phyloP scores from a whole-genome alignment of 768 basidiomycete genomes.

The Podaxis sp. region DNA sequence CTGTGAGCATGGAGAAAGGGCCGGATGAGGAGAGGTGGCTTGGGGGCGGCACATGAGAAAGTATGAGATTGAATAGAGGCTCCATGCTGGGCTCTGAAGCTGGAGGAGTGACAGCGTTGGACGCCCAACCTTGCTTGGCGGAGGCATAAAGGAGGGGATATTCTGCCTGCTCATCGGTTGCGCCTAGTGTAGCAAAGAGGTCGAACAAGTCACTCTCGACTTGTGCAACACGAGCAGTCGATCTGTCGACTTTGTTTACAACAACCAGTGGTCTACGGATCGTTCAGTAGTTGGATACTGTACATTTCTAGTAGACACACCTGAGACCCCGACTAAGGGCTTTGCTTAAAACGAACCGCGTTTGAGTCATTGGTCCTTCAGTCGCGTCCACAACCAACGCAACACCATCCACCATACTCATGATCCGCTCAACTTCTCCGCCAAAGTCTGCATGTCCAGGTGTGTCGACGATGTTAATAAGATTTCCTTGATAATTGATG shows the following conservation, averaged over 20 bases:
- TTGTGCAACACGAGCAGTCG: conserved; percentile 41
- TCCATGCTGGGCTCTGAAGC: conserved; percentile 33
- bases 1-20: conserved; percentile 53
- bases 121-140: conserved; percentile 52
- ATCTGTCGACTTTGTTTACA: conserved; percentile 49
- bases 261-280: conserved; percentile 43
- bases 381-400: conserved; percentile 61
- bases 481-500: conserved; percentile 45
- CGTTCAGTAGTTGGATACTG: not conserved
- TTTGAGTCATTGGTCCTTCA: conserved; percentile 64
- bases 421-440: conserved; percentile 59
- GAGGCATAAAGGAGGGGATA: conserved; percentile 52
- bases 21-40: conserved; percentile 33
- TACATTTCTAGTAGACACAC: conserved; percentile 25
- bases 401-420: conserved; percentile 63
- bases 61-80: conserved; percentile 46
- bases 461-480: conserved; percentile 61
- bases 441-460: conserved; percentile 66
- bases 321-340: conserved; percentile 42
- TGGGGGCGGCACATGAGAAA: conserved; percentile 43
- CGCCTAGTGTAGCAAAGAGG: conserved; percentile 49
- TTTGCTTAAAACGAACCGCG: conserved; percentile 50
- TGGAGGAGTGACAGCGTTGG: conserved; percentile 25
- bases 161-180: conserved; percentile 50
- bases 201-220: conserved; percentile 53